These are phyloP conservation scores for Cladosporium austrohemisphaericum DNA, from an alignment of 2,329 filamentous ascomycete genomes.

Conservation along the genomic window DNA sequence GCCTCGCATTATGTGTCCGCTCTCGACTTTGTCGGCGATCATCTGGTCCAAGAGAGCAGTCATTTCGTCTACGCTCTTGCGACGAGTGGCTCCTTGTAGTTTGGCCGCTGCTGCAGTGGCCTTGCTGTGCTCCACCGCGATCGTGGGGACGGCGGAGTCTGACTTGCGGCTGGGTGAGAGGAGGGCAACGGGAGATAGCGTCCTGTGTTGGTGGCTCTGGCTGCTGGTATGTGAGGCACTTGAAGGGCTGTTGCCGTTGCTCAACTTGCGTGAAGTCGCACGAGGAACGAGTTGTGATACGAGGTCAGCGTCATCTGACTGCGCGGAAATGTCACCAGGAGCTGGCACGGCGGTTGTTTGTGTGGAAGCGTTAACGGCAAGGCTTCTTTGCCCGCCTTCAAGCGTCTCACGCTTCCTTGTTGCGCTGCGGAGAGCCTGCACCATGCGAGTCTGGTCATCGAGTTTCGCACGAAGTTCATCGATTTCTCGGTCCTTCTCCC, in stretches of 20 bases:
- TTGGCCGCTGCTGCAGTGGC: slow-evolving; percentile 10
- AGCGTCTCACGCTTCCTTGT: slow-evolving; percentile 75
- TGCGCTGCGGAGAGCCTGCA: slow-evolving; percentile 78
- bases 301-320: background rate
- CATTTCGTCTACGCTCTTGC: slow-evolving; percentile 81
- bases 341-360: slow-evolving; percentile 19
- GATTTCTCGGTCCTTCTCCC: slow-evolving; percentile 91
- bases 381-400: slow-evolving; percentile 22
- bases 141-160: slow-evolving; percentile 2
- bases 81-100: slow-evolving; percentile 16
- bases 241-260: slow-evolving; percentile 28
- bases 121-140: slow-evolving; percentile 2
- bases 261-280: slow-evolving; percentile 12
- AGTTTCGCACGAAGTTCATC: slow-evolving; percentile 81
- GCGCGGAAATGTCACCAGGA: background rate
- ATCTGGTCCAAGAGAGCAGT: slow-evolving; percentile 92
- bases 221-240: slow-evolving; percentile 22
- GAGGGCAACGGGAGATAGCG: slow-evolving; percentile 30
- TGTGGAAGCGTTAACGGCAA: slow-evolving; percentile 6
- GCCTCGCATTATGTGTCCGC: slow-evolving; percentile 65
- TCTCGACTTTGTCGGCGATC: slow-evolving; percentile 84
- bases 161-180: slow-evolving; percentile 18
- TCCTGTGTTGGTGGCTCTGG: slow-evolving; percentile 27
- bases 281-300: slow-evolving; percentile 2
- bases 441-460: slow-evolving; percentile 94